Base-by-base conservation (phyloP, 768 basidiomycete genomes). In the Lepiota venenata region DNA sequence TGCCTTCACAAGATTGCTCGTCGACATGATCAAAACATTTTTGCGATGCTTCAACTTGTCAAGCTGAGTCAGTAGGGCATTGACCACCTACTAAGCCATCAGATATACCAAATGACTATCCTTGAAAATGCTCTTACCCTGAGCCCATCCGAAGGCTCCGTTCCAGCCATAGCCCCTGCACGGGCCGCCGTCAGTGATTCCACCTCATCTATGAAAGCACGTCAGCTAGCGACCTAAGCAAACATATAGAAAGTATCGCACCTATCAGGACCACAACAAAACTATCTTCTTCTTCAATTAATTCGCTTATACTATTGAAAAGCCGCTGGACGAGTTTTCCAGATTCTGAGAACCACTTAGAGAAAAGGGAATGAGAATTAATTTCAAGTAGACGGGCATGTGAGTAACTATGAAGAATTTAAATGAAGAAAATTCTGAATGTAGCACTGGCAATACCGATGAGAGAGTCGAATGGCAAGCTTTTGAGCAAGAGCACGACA, bases 311-410 rank as follows among this genome's bases (percentile, higher is more conserved):
- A 55, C 81, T 89, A 37, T 78, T 82, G 66, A 98, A 99, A 15
- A 99, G 75, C 44, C 89, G 83, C 64, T 98, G 96, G 1, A 99
- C 97, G 25, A 99, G 83, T 69, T 99, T 99, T 14, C 97, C 97
- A 0, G 94, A 97, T 66, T 99, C 97, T 0, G 95, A 98, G 71
- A 98, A 99, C 96, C 97, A 99, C 61, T 94, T 91, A 14, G 93
- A 95, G 68, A 99, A 98, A 14, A 99, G 79, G 1, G 95, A 98
- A 71, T 98, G 97, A 0, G 97, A 95, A 66, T 98, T 98, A 64
- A 99, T 97, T 69, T 99, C 97, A 42, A 99, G 80, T 10, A 99
- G 75, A 43, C 93, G 89, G 35, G 92, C 82, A 68, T 90, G 81
- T 0, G 88, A 75, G 66, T 97, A 99, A 22, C 94, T 96, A 32